A percentile compares a stretch with the other conserved stretches of the same genome.
Evolutionary conservation across 2,329 filamentous ascomycete species (phyloP).

Genomic region (Pyrenophora teres): DNA sequence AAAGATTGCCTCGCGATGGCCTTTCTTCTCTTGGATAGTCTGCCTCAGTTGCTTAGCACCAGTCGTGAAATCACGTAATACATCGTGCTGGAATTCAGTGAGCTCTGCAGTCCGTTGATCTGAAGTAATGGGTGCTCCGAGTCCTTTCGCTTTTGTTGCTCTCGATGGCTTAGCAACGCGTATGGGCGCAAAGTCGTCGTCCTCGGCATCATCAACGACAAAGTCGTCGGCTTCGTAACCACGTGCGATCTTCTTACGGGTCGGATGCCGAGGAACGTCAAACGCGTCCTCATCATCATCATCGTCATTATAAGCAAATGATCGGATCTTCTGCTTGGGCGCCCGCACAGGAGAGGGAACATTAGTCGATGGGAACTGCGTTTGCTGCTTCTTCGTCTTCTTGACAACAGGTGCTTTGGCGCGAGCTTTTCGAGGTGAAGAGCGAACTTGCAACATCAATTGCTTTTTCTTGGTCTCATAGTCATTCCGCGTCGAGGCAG

Average conservation of each 20-base stretch:
- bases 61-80: conserved; percentile 68
- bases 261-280: conserved; percentile 26
- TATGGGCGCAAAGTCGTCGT: conserved; percentile 55
- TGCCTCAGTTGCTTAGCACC: conserved; percentile 66
- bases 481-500: conserved; percentile 52
- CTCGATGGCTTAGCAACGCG: conserved; percentile 42
- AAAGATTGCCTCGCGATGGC: conserved; percentile 65
- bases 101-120: conserved; percentile 61
- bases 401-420: conserved; percentile 28
- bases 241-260: conserved; percentile 31
- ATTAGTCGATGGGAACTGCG: conserved; percentile 66
- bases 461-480: conserved; percentile 46
- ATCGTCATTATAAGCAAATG: conserved; percentile 32
- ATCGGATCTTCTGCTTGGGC: conserved; percentile 43
- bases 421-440: conserved; percentile 50
- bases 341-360: conserved; percentile 67
- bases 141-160: conserved; percentile 44
- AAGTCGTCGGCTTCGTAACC: conserved; percentile 46
- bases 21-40: conserved; percentile 63
- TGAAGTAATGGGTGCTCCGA: conserved; percentile 64
- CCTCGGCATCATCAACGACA: conserved; percentile 45
- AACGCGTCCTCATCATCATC: conserved; percentile 32
- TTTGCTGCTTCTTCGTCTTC: conserved; percentile 41
- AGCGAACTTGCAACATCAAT: conserved; percentile 60
- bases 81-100: conserved; percentile 63